A percentile compares a stretch with the other conserved stretches of the same genome.
Conservation (phyloP, 768 basidiomycete genomes). For the Phlebiopsis flavidoalba region DNA sequence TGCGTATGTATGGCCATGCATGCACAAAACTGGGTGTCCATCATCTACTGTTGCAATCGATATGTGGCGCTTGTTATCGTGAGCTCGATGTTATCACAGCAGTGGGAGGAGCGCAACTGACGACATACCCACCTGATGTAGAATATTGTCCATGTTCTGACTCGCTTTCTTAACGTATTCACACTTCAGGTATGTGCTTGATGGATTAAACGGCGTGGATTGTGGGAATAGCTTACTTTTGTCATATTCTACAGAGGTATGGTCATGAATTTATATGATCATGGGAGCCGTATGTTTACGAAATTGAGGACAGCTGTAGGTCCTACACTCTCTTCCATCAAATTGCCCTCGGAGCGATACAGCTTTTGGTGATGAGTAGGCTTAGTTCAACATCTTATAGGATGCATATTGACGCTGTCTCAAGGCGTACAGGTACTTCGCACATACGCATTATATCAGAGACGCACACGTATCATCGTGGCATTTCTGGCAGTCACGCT, state of each 20-base stretch:
- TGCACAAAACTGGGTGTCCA: not conserved
- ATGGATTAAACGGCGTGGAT: no score
- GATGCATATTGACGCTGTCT: not conserved
- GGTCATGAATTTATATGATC: not conserved
- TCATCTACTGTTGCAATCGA: not conserved
- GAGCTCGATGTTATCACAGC: not conserved
- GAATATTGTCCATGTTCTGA: not conserved
- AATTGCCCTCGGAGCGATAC: not conserved
- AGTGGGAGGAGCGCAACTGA: no score
- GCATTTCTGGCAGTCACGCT: no score
- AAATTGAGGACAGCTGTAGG: not conserved
- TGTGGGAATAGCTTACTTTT: no score
- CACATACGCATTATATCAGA: not conserved
- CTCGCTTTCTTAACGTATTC: not conserved
- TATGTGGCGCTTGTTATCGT: not conserved
- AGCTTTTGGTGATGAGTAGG: not conserved
- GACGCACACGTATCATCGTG: not conserved
- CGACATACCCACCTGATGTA: not conserved
- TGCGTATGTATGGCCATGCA: conserved; percentile 10
- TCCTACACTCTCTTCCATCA: not conserved
- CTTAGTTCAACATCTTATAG: not conserved
- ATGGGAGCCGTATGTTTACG: not conserved
- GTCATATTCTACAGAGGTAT: no score
- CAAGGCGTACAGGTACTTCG: not conserved
- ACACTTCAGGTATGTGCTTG: not conserved